Evolutionary conservation across 176 grass and related monocot species (phyloP).

Genomic region (Oryza rufipogon): DNA sequence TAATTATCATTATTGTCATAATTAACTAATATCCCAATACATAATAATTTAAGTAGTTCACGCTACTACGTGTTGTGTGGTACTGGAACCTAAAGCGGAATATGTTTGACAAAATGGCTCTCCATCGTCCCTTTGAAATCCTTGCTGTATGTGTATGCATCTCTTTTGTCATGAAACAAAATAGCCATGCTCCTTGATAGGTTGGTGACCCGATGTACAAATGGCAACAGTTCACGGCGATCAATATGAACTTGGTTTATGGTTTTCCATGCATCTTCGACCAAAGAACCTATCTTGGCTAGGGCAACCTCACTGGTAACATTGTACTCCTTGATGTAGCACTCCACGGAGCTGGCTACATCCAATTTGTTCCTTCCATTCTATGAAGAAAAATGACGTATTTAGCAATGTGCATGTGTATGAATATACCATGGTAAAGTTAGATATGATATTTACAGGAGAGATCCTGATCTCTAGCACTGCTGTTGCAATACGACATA

Average conservation of each 20-base stretch:
- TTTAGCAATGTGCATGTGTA: no score
- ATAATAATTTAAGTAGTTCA: no score
- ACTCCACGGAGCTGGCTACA: conserved; percentile 20
- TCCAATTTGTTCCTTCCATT: conserved; percentile 36
- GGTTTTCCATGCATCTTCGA: conserved; percentile 7
- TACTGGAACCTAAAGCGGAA: neutral
- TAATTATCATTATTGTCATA: no score
- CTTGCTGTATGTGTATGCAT: conserved; percentile 25
- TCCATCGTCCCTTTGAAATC: neutral
- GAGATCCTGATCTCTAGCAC: no score
- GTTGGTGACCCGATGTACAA: conserved; percentile 13
- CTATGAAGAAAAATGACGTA: neutral
- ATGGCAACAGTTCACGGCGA: neutral
- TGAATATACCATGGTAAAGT: no score
- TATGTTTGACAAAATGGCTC: neutral
- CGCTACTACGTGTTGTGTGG: fast-evolving
- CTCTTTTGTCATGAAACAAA: conserved; percentile 2
- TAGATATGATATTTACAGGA: no score
- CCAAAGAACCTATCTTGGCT: no score
- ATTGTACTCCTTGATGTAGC: conserved; percentile 21
- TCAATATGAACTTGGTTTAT: conserved; percentile 23
- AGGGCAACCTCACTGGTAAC: no score
- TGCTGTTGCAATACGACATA: no score
- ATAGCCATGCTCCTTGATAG: conserved; percentile 30
- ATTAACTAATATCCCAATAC: no score